A percentile compares a stretch with the other conserved stretches of the same genome.
Evolutionary conservation across 1,284 basidiomycete species (phyloP).

Genomic region (Leccinum subfulvum): DNA sequence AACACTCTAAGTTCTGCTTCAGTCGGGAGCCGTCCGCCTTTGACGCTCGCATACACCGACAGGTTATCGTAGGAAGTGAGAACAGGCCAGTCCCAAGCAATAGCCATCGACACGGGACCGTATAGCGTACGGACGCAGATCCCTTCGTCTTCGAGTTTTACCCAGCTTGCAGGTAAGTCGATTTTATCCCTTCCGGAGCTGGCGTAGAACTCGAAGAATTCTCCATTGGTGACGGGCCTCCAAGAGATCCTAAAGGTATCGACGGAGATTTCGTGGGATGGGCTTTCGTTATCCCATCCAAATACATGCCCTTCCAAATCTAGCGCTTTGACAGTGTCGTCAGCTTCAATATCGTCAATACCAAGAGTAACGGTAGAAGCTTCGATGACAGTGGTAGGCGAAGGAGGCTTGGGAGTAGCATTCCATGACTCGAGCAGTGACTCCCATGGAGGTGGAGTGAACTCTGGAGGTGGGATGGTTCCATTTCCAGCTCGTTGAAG

Average conservation of each 20-base stretch:
- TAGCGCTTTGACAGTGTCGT: conserved; percentile 49
- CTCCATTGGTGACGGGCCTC: conserved; percentile 83
- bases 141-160: conserved; percentile 46
- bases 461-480: conserved; percentile 78
- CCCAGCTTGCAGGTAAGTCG: conserved; percentile 67
- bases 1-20: conserved; percentile 86
- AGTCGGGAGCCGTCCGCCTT: conserved; percentile 90
- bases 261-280: conserved; percentile 58
- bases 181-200: conserved; percentile 35
- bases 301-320: conserved; percentile 66
- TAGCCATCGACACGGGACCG: conserved; percentile 76
- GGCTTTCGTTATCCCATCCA: conserved; percentile 96
- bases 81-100: conserved; percentile 86
- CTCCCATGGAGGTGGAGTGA: conserved; percentile 75
- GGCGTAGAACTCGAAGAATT: conserved; percentile 64
- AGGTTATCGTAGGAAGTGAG: conserved; percentile 80
- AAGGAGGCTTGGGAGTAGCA: conserved; percentile 41
- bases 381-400: conserved; percentile 55
- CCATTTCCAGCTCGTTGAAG: conserved; percentile 75
- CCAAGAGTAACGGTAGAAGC: conserved; percentile 69
- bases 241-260: conserved; percentile 74
- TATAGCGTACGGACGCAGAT: conserved; percentile 81
- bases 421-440: conserved; percentile 70
- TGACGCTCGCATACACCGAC: conserved; percentile 75
- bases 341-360: conserved; percentile 79